Conservation (phyloP, 164 flowering plant species). For the Kingdonia uniflora region DNA sequence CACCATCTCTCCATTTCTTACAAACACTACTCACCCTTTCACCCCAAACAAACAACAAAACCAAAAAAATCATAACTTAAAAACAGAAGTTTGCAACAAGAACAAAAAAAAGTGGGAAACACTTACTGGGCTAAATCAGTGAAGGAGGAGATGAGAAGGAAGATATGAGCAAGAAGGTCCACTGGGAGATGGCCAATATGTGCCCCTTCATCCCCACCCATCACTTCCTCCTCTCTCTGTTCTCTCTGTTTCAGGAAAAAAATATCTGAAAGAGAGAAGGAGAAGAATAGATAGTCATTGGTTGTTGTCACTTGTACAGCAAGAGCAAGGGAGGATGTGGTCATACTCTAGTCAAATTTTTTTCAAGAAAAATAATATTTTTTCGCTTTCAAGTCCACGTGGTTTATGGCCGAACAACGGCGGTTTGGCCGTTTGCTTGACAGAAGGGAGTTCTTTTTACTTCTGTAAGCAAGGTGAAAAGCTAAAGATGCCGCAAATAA, state of each 20-base stretch:
- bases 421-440: too few relatives aligned
- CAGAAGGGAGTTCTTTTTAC: too few relatives aligned
- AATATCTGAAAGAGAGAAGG: background rate
- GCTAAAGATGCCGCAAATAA: too few relatives aligned
- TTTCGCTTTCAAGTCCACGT: too few relatives aligned
- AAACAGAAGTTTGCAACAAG: background rate
- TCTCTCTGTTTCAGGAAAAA: background rate
- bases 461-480: too few relatives aligned
- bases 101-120: background rate
- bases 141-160: constrained; percentile 43
- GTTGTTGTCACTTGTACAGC: too few relatives aligned
- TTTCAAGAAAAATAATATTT: too few relatives aligned
- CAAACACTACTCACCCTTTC: constrained; percentile 41
- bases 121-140: constrained; percentile 66
- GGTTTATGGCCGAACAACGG: too few relatives aligned
- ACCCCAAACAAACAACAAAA: background rate
- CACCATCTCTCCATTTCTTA: constrained; percentile 82
- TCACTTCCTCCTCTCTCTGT: background rate
- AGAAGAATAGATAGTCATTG: too few relatives aligned
- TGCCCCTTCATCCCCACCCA: constrained; percentile 42
- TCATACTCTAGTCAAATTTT: too few relatives aligned
- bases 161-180: constrained; percentile 58
- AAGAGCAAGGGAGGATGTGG: too few relatives aligned
- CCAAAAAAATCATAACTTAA: background rate
- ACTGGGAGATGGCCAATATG: constrained; percentile 57